Evolutionary conservation across 2,329 filamentous ascomycete genomes (phyloP).

Genomic region (Diplodia corticola): DNA sequence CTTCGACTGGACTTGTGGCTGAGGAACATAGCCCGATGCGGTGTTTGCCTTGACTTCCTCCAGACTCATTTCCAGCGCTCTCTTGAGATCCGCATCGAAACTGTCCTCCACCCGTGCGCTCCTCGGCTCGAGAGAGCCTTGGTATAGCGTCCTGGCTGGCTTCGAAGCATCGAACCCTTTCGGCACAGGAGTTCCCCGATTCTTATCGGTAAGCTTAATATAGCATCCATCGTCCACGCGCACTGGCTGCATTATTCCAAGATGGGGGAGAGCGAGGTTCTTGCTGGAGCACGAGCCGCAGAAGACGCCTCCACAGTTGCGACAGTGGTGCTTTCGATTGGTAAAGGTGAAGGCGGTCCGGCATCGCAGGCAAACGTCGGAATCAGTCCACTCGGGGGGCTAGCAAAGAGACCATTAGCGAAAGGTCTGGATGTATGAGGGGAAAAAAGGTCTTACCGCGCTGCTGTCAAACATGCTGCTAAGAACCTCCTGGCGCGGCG

Average conservation of each 20-base stretch:
- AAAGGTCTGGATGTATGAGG: no score
- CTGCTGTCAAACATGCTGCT: constrained; percentile 98
- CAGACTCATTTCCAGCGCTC: constrained; percentile 92
- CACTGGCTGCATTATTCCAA: constrained; percentile 88
- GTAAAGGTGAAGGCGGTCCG: constrained; percentile 95
- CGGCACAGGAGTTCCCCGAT: constrained; percentile 45
- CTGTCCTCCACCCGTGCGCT: constrained; percentile 84
- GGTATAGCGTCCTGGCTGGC: constrained; percentile 61
- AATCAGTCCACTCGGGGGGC: constrained; percentile 97
- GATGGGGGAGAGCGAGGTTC: constrained; percentile 80
- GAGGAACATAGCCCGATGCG: constrained; percentile 70
- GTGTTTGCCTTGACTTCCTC: constrained; percentile 82
- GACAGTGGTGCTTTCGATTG: constrained; percentile 96
- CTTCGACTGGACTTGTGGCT: constrained; percentile 50
- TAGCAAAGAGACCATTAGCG: constrained; percentile 40
- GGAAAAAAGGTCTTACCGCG: constrained; percentile 62
- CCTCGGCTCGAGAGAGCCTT: constrained; percentile 82
- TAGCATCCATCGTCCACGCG: constrained; percentile 97
- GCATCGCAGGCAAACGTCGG: constrained; percentile 98
- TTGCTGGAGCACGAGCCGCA: constrained; percentile 94
- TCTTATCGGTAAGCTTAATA: constrained; percentile 79
- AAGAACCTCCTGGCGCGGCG: constrained; percentile 80
- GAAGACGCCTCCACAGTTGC: constrained; percentile 97
- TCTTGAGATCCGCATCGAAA: constrained; percentile 93
- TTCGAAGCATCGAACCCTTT: constrained; percentile 51